phyloP scores from a whole-genome alignment of 2,329 filamentous ascomycete genomes.

The Neopestalotiopsis sp. region DNA sequence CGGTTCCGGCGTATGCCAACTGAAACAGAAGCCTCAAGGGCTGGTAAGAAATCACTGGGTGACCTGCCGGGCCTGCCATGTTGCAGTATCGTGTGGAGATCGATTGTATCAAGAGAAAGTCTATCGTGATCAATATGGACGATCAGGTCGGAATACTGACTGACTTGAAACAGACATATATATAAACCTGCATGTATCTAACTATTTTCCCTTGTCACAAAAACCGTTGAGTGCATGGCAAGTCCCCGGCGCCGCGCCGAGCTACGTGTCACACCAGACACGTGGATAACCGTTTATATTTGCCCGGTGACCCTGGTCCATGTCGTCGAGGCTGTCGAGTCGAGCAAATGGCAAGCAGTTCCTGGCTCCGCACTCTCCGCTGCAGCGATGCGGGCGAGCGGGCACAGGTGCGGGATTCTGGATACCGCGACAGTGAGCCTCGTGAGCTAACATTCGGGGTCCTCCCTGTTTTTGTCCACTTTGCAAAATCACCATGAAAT shows the following conservation, averaged over 20 bases:
- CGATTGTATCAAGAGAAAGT: neutral
- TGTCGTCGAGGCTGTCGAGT: neutral
- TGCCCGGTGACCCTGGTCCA: neutral
- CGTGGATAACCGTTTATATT: neutral
- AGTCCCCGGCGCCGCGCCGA: neutral
- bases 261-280: neutral
- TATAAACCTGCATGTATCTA: too few relatives aligned
- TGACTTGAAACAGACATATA: too few relatives aligned
- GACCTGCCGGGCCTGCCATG: slow-evolving; percentile 6
- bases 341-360: neutral
- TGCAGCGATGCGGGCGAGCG: neutral
- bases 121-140: neutral
- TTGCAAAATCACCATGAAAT: neutral
- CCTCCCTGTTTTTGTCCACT: neutral
- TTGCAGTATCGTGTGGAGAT: neutral
- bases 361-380: neutral
- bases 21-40: slow-evolving; percentile 21
- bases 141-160: neutral
- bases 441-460: too few relatives aligned
- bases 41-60: slow-evolving; percentile 21
- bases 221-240: too few relatives aligned
- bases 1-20: slow-evolving; percentile 6
- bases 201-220: too few relatives aligned
- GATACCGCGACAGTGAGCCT: too few relatives aligned
- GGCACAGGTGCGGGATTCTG: neutral